Evolutionary conservation across 371 early-diverging fungal genomes (phyloP), one percentile per base, ranked within the genome.

Genomic region (Lichtheimia ramosa): DNA sequence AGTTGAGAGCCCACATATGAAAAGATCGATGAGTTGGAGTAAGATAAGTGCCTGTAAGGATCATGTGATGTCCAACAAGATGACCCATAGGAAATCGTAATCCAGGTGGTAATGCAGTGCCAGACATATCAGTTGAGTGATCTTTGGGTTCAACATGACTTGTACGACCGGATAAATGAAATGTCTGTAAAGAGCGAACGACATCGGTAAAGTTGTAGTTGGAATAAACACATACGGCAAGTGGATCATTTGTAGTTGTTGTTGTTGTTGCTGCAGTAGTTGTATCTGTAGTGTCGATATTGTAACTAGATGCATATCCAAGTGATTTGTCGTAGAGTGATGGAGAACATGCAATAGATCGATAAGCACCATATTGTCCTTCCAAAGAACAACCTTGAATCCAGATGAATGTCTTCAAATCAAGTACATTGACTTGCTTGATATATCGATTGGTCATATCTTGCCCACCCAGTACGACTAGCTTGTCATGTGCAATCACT

Each of bases 131-230:
- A 3, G 71, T 66, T 1, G 89, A 88, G 43, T 89, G 82, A 59
- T 90, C 85, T 13, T 51, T 53, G 39, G 18, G 46, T 42, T 50
- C 56, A 3, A 41, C 49, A 8, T 39, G 24, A n/a, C 18, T 41
- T 20, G 48, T 42, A 13, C 46, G 43, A 14, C 43, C 82, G 3
- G 59, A 40, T 2, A 85, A 78, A 42, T 69, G 74, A 34, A 90
- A 73, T 24, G 78, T 72, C 59, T 89, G 88, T 24, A 92, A 75
- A 48, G 88, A 87, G 15, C 91, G 85, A 56, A 83, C 82, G 18
- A 91, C 88, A 43, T 89, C 81, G 0, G 85, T 81, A 62, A 92
- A 92, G 68, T 91, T 92, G 70, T 90, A 89, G 70, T 92, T 92
- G 56, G 90, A 89, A 68, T 91, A 92, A 28, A 92, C 76, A 54